Base-by-base conservation (phyloP, 2,329 filamentous ascomycete genomes). In the Pseudogymnoascus sp. region DNA sequence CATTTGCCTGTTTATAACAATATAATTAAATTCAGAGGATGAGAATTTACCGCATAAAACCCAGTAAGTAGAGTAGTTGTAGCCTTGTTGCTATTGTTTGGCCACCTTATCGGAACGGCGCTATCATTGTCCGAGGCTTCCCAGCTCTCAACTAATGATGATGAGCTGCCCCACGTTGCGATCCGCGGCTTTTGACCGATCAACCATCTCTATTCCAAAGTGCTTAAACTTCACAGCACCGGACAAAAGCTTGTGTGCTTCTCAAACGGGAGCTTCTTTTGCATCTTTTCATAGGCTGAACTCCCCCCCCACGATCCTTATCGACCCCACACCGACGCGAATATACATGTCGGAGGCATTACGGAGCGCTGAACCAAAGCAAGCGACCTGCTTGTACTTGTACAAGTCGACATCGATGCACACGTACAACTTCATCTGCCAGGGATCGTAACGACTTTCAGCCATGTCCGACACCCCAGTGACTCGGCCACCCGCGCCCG, bases 391-490 rank as follows among this genome's bases (percentile, higher is more conserved):
- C 60, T 44, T 61, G 60, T 61, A 16, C 12, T 44, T 18, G 38
- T 44, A 61, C 60, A 44, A 40, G 35, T 59, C 35, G 10, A 59
- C 59, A 63, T 63, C 62, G 50, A 63, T 60, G 63, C 66, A 63
- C 64, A 65, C 47, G 47, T 53, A 53, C 47, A 53, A 53, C 47
- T 31, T 53, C 47, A 53, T 25, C n/a, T 65, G 59, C 66, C 40
- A 63, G 66, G 63, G 65, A 65, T 63, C 60, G 59, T 40, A 63
- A 33, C 28, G 61, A 65, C 63, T 37, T 59, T 60, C 40, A 63
- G 59, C 68, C 66, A 73, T 73, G 72, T 71, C 72, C 70, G 66
- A 73, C 69, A 68, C 70, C 67, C 70, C 67, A 68, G 69, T 70
- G 65, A 66, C 66, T 63, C 68, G 67, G 67, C 66, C 69, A 66